Evolutionary conservation across 495 filamentous ascomycete species (phyloP), one percentile per base, ranked within the genome.

Genomic region (Xylaria acuta): DNA sequence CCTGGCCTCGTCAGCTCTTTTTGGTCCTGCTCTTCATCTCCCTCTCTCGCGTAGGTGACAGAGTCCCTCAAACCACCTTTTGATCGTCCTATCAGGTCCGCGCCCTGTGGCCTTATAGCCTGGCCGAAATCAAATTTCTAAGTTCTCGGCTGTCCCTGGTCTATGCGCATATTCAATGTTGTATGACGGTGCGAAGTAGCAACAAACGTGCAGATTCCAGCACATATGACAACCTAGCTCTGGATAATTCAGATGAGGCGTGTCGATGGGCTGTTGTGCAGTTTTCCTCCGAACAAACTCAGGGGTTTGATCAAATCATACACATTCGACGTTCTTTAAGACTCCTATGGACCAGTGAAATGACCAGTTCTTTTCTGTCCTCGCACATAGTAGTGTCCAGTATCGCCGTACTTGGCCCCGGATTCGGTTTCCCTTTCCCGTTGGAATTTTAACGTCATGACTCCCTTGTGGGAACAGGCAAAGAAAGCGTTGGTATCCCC

Each of bases 401-500:
- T n/a, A 32, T 40, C 11, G 63, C 30, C 9, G 4, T 49, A n/a
- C 22, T 47, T 12, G 7, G 45, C 27, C n/a, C 11, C 16, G 27
- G 25, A n/a, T 18, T 66, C 25, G 32, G 25, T 20, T 49, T 53
- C 9, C 18, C 12, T 11, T 14, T 38, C 5, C 20, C 6, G 27
- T 16, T 3, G 27, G 41, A 9, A n/a, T n/a, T 38, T 45, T 16
- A 16, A 16, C 16, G 5, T 67, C 63, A 67, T 36, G 38, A 12
- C 32, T 72, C 70, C 8, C 22, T 66, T 1, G 53, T 69, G 32
- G 70, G 51, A 60, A 72, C 69, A 54, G 59, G 69, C 5, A 71
- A 32, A 27, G 70, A 72, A 40, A 72, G 62, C 40, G 63, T 67
- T 49, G 70, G 70, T 72, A 72, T 47, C 0, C 70, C 70, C 58